phyloP scores from a whole-genome alignment of 352 stramenopile species.

The Achlya hypogyna region DNA sequence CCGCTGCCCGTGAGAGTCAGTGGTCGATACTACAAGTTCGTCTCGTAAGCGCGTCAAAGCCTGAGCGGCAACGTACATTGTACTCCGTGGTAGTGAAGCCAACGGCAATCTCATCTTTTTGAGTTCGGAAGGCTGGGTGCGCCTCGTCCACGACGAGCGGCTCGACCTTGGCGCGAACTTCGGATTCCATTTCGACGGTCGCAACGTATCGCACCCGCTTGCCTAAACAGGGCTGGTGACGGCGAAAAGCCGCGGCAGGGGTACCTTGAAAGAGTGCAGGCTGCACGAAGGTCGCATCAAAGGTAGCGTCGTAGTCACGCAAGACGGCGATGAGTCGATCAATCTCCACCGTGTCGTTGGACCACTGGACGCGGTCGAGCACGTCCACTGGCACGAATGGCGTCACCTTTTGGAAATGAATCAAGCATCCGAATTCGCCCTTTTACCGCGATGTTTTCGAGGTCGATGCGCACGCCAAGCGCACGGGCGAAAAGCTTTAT shows the following conservation, averaged over 20 bases:
- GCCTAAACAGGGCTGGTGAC: not conserved
- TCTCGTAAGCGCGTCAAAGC: not conserved
- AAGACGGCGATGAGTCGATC: constrained; percentile 22
- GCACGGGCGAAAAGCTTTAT: constrained; percentile 55
- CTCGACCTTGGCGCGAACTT: constrained; percentile 40
- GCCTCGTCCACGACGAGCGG: constrained; percentile 48
- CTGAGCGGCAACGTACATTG: constrained; percentile 23
- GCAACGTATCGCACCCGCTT: constrained; percentile 62
- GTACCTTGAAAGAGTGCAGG: constrained; percentile 28
- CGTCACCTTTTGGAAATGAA: constrained; percentile 6
- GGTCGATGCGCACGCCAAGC: constrained; percentile 43
- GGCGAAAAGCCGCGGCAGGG: not conserved
- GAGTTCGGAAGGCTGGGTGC: constrained; percentile 46
- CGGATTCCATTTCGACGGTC: constrained; percentile 50
- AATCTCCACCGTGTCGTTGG: not conserved
- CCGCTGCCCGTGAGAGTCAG: constrained; percentile 63
- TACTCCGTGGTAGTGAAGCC: constrained; percentile 67
- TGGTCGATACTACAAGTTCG: constrained; percentile 31
- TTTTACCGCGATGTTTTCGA: constrained; percentile 33
- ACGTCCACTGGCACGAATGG: constrained; percentile 11
- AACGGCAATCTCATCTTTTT: constrained; percentile 67
- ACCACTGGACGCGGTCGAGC: constrained; percentile 2
- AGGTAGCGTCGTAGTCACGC: constrained; percentile 42
- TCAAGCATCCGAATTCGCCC: not conserved
- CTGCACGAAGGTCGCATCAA: constrained; percentile 44